Base-by-base conservation (phyloP, 108 stramenopile genomes). In the Heterococcus sp. region DNA sequence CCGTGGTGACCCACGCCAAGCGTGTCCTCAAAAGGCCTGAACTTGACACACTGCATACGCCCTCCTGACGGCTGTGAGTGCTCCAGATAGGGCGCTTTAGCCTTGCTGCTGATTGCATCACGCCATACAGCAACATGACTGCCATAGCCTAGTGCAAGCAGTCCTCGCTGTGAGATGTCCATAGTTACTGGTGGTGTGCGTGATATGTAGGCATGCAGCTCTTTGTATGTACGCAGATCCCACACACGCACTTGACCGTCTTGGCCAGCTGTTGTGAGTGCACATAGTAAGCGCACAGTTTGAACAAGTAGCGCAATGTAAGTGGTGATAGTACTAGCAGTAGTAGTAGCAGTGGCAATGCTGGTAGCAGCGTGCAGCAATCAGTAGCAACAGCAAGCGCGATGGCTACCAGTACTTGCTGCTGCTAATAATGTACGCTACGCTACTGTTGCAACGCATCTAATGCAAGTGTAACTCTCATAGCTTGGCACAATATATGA, bases 11-110 rank as follows among this genome's bases (percentile, higher is more conserved):
- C 97, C 46, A 97, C 80, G 8, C 93, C 93, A 69, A 95, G 91
- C 26, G 94, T 95, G 92, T 99, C 98, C 89, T 99, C 96, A 75
- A 91, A 96, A 0, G 98, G 98, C 31, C 98, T 90, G 85, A 97
- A 99, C 30, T 93, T 87, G 2, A 94, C 68, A 0, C 90, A 89
- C 71, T 92, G 89, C 35, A 93, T 75, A 26, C 90, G 88, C 3
- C 87, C 75, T 2, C 90, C 89, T 8, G 8, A 8, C 2, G 89
- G 87, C 64, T 95, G 64, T 1, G 75, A 58, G 84, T 98, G 97
- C 39, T 85, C 85, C 93, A 98, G 92, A 89, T 97, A 98, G 8
- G 96, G 95, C 11, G 92, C 89, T 71, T 80, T 83, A 14, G 85
- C 84, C 86, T 94, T 95, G 32, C 65, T 70, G 28, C 69, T 74